These are phyloP conservation scores for Candolleomyces aberdarensis DNA, from an alignment of 768 basidiomycete genomes.

Conservation along the genomic window DNA sequence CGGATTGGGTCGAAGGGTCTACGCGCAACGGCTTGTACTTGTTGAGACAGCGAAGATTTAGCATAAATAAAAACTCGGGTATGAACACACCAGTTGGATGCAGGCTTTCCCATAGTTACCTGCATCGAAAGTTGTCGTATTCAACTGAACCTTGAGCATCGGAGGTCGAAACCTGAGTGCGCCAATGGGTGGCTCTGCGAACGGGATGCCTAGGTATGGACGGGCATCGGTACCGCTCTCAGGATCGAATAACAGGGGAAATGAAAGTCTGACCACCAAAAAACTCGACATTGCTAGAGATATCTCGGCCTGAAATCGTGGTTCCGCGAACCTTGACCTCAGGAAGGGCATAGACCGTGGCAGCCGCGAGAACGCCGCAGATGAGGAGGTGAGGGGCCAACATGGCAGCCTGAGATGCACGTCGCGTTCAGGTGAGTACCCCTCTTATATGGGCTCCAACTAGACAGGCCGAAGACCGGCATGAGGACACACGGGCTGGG, in stretches of 20 bases:
- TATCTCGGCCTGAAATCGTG: slow-evolving; percentile 33
- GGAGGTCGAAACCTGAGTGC: slow-evolving; percentile 43
- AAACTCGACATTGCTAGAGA: slow-evolving; percentile 37
- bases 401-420: too few species aligned
- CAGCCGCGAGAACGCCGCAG: too few species aligned
- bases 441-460: too few species aligned
- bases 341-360: slow-evolving; percentile 19
- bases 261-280: slow-evolving; percentile 35
- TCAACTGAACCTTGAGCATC: slow-evolving; percentile 38
- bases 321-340: slow-evolving; percentile 37
- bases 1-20: slow-evolving; percentile 31
- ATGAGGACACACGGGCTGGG: too few species aligned
- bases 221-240: too few species aligned
- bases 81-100: slow-evolving; percentile 40
- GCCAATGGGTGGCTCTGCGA: slow-evolving; percentile 52
- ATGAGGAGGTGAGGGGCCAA: too few species aligned
- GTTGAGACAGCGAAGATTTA: slow-evolving; percentile 12
- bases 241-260: too few species aligned
- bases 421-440: too few species aligned
- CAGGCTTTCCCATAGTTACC: slow-evolving; percentile 45
- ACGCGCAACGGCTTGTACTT: neutral
- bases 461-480: too few species aligned
- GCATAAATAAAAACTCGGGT: too few species aligned
- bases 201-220: slow-evolving; percentile 43
- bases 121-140: slow-evolving; percentile 37